These are phyloP conservation scores for Lepidopterella palustris DNA, from an alignment of 495 filamentous ascomycete species.

Conservation along the genomic window DNA sequence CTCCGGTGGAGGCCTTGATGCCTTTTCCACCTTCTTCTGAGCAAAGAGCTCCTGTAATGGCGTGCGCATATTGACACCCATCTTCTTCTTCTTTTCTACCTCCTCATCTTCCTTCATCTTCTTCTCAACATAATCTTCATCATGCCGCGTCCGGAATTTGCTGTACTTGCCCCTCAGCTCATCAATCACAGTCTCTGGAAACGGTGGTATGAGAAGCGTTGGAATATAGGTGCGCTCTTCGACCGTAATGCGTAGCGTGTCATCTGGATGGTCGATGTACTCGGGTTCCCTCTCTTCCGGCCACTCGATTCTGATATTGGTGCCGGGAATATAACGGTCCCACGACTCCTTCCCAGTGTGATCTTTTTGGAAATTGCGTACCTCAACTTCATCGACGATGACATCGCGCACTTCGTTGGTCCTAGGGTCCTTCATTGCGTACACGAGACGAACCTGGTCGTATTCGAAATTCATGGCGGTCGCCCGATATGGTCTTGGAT, in stretches of 20 bases:
- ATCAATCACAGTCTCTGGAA: slow-evolving; percentile 72
- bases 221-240: slow-evolving; percentile 71
- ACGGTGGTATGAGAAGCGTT: slow-evolving; percentile 65
- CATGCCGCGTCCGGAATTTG: slow-evolving; percentile 75
- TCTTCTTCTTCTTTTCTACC: slow-evolving; percentile 51
- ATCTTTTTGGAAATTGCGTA: slow-evolving; percentile 36
- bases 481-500: slow-evolving; percentile 41
- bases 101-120: slow-evolving; percentile 49
- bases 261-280: slow-evolving; percentile 50
- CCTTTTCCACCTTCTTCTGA: slow-evolving; percentile 37
- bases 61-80: slow-evolving; percentile 49
- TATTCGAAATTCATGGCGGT: slow-evolving; percentile 53
- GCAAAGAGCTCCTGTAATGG: slow-evolving; percentile 48
- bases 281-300: slow-evolving; percentile 38
- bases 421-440: slow-evolving; percentile 57
- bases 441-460: slow-evolving; percentile 69
- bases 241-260: slow-evolving; percentile 71
- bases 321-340: slow-evolving; percentile 51
- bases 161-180: slow-evolving; percentile 83
- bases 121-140: slow-evolving; percentile 57
- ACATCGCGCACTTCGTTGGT: slow-evolving; percentile 62
- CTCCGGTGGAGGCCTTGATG: slow-evolving; percentile 40
- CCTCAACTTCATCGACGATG: slow-evolving; percentile 62
- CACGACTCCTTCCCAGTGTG: slow-evolving; percentile 40
- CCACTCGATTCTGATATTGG: slow-evolving; percentile 42